These are phyloP conservation scores for Pseudogymnoascus sp. DNA, from an alignment of 2,329 filamentous ascomycete species.

Conservation along the genomic window DNA sequence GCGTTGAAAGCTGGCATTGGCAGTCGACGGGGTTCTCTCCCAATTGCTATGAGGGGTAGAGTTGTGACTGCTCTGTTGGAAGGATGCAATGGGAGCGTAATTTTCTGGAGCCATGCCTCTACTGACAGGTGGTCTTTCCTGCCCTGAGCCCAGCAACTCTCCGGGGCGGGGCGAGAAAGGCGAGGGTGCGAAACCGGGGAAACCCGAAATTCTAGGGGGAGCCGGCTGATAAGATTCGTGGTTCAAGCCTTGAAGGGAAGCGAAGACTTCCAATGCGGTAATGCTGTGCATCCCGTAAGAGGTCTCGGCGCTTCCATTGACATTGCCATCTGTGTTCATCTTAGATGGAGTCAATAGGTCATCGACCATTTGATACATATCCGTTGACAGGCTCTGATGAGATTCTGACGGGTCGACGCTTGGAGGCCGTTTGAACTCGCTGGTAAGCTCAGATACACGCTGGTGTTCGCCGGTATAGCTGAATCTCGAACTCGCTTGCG, in stretches of 20 bases:
- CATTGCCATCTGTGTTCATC: slow-evolving; percentile 15
- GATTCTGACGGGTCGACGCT: slow-evolving; percentile 19
- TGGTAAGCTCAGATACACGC: neutral
- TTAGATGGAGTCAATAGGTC: slow-evolving; percentile 38
- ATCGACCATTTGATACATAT: slow-evolving; percentile 52
- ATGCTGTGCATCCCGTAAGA: slow-evolving; percentile 50
- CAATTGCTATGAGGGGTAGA: neutral
- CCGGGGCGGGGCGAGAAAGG: slow-evolving; percentile 37
- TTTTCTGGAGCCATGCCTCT: neutral
- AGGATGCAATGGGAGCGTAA: neutral
- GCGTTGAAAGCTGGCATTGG: slow-evolving; percentile 27
- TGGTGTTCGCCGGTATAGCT: neutral
- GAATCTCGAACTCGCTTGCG: neutral
- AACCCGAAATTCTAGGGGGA: slow-evolving; percentile 28
- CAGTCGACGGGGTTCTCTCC: slow-evolving; percentile 18
- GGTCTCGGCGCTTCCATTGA: slow-evolving; percentile 30
- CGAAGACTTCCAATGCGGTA: slow-evolving; percentile 45
- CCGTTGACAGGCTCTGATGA: slow-evolving; percentile 33
- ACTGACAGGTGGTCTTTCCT: neutral
- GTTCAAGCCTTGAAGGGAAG: slow-evolving; percentile 26
- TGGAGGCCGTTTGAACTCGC: neutral
- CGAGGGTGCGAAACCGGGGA: slow-evolving; percentile 39
- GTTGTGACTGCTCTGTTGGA: slow-evolving; percentile 19
- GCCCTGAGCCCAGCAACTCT: slow-evolving; percentile 21
- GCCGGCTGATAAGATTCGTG: slow-evolving; percentile 20